These are phyloP conservation scores for Coemansia sp. DNA, from an alignment of 192 early-diverging fungal species.

Conservation along the genomic window DNA sequence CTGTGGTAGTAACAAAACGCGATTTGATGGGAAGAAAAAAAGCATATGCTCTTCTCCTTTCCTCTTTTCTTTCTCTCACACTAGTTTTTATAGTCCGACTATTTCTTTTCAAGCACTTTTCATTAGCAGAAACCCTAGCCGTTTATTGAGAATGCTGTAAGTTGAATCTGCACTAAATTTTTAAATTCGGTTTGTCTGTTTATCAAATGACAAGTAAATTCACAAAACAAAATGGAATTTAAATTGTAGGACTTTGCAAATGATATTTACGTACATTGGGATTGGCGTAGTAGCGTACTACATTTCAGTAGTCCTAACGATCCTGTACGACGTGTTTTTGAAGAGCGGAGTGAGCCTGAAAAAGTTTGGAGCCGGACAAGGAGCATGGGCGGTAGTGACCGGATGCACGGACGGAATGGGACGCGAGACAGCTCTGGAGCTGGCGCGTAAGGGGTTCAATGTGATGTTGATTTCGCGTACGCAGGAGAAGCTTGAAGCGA, in stretches of 20 bases:
- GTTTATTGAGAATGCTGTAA: not conserved
- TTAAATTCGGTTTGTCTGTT: too few species aligned
- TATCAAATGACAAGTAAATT: not conserved
- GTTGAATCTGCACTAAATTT: not conserved
- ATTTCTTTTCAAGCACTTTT: not conserved
- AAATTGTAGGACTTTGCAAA: conserved; percentile 36
- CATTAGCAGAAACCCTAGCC: not conserved
- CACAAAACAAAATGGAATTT: not conserved
- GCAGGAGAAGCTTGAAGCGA: conserved; percentile 71
- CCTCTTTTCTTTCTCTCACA: not conserved
- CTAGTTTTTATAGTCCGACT: not conserved
- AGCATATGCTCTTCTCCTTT: too few species aligned
- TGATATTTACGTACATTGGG: conserved; percentile 40
- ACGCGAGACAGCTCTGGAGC: conserved; percentile 88
- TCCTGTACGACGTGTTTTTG: conserved; percentile 48
- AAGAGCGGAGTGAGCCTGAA: conserved; percentile 40
- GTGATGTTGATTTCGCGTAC: conserved; percentile 83
- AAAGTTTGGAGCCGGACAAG: conserved; percentile 52
- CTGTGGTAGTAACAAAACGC: too few species aligned
- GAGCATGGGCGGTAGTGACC: conserved; percentile 74
- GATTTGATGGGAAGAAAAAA: too few species aligned
- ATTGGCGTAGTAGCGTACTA: conserved; percentile 54
- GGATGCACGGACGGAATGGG: conserved; percentile 98
- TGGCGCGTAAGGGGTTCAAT: conserved; percentile 83
- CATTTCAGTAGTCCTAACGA: conserved; percentile 34